Evolutionary conservation across 2,329 filamentous ascomycete species (phyloP).

Genomic region (Colletotrichum tabaci): DNA sequence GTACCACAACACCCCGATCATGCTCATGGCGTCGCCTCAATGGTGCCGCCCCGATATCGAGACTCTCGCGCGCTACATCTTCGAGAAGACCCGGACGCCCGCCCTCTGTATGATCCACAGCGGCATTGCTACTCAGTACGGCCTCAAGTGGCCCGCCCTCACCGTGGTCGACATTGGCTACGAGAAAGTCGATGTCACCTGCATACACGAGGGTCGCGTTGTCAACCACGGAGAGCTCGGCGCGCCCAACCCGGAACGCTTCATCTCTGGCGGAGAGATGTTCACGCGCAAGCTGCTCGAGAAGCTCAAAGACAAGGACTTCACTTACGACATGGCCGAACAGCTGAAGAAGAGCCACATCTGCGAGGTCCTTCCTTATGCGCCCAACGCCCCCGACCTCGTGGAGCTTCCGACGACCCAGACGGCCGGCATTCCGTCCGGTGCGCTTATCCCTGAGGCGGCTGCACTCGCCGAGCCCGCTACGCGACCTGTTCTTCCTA

Average conservation of each 20-base stretch:
- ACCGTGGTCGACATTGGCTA: constrained; percentile 93
- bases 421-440: constrained; percentile 46
- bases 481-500: constrained; percentile 44
- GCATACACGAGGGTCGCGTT: constrained; percentile 85
- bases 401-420: constrained; percentile 63
- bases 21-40: constrained; percentile 89
- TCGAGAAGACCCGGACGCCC: constrained; percentile 96
- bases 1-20: constrained; percentile 95
- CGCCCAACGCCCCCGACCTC: constrained; percentile 57
- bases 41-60: constrained; percentile 94
- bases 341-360: constrained; percentile 77
- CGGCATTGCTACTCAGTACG: constrained; percentile 89
- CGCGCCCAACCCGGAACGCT: constrained; percentile 64
- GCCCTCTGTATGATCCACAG: constrained; percentile 93
- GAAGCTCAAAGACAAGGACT: constrained; percentile 73
- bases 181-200: constrained; percentile 93
- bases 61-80: constrained; percentile 91
- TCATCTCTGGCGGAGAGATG: constrained; percentile 85
- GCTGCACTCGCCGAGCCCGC: constrained; percentile 52
- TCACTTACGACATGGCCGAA: constrained; percentile 78
- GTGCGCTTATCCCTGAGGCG: constrained; percentile 52
- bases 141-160: constrained; percentile 80
- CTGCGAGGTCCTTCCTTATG: constrained; percentile 77
- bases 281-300: constrained; percentile 83
- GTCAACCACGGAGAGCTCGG: constrained; percentile 76